Base-by-base conservation (phyloP, 805 yeast genomes). In the Schwanniomyces pseudopolymorphus region DNA sequence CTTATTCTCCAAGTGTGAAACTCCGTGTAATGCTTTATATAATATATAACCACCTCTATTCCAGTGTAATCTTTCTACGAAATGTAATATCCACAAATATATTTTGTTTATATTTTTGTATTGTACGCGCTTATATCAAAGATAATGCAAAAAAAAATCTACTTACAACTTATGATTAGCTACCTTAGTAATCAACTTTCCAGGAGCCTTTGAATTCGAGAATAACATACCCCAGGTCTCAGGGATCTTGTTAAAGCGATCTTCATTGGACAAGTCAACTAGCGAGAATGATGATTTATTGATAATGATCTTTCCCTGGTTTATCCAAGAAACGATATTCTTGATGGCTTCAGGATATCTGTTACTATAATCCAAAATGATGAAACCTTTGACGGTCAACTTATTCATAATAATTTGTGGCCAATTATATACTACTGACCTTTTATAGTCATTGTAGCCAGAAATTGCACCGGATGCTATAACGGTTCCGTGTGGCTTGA, bases 141-240 rank as follows among this genome's bases (percentile, higher is more conserved):
- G n/a, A 17, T 31, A 17, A 19, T 43, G 37, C 41, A 26, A 37
- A 37, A 36, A 3, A 10, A 6, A 22, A 6, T 17, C 11, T 8
- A 38, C 5, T 14, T 38, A 38, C 10, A 38, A 24, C 21, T 24
- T 38, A 24, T 28, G 13, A 37, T 63, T 56, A 33, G 63, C 59
- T 33, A 79, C 58, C 53, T 74, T 69, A 39, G 84, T 75, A 39
- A 80, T 58, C 53, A 77, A 66, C 55, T 80, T 81, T 46, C 85
- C 86, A 21, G 55, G 66, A 44, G 59, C 56, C 61, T 80, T 80
- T 24, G 56, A 54, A 45, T 75, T 75, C 17, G 55, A 51, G 59
- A 79, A 80, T 35, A 81, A 56, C 21, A 69, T 66, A 39, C 69
- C 61, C 82, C 82, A 80, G 24, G 70, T 57, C 16, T 58, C 59